Conservation (phyloP, 2,329 filamentous ascomycete species). For the Thermochaetoides dissita region DNA sequence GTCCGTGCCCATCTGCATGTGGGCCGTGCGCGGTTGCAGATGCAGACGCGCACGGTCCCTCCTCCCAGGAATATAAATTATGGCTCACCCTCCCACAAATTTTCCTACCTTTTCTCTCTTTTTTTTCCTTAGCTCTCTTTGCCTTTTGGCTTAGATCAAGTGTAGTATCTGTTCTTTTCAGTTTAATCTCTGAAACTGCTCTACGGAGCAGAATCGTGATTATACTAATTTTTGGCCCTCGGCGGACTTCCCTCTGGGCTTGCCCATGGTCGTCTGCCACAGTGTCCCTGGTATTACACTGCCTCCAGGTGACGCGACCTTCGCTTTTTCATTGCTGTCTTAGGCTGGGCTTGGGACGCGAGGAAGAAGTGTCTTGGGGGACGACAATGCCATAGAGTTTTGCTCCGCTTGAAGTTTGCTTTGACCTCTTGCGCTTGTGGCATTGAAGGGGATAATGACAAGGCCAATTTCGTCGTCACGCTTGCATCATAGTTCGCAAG, state of each 20-base stretch:
- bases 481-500: too few relatives aligned
- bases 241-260: slow-evolving; percentile 51
- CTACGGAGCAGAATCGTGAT: slow-evolving; percentile 43
- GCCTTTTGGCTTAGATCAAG: slow-evolving; percentile 64
- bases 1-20: not conserved
- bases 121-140: slow-evolving; percentile 39
- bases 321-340: slow-evolving; percentile 45
- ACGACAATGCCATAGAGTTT: not conserved
- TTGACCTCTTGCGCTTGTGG: too few relatives aligned
- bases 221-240: slow-evolving; percentile 63
- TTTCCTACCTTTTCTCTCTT: slow-evolving; percentile 23
- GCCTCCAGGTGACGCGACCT: slow-evolving; percentile 56
- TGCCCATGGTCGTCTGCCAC: slow-evolving; percentile 50
- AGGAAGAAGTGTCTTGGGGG: slow-evolving; percentile 33
- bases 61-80: slow-evolving; percentile 13
- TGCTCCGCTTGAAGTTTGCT: not conserved
- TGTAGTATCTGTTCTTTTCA: slow-evolving; percentile 21
- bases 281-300: slow-evolving; percentile 53
- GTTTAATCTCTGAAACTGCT: slow-evolving; percentile 51
- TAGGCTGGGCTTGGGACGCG: slow-evolving; percentile 38
- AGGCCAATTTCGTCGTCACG: too few relatives aligned
- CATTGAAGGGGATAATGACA: too few relatives aligned
- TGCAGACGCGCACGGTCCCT: slow-evolving; percentile 11
- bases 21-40: not conserved
- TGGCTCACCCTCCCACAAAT: not conserved